Evolutionary conservation across 371 early-diverging fungal genomes (phyloP), one percentile per base, ranked within the genome.

Genomic region (Mortierella sp.): DNA sequence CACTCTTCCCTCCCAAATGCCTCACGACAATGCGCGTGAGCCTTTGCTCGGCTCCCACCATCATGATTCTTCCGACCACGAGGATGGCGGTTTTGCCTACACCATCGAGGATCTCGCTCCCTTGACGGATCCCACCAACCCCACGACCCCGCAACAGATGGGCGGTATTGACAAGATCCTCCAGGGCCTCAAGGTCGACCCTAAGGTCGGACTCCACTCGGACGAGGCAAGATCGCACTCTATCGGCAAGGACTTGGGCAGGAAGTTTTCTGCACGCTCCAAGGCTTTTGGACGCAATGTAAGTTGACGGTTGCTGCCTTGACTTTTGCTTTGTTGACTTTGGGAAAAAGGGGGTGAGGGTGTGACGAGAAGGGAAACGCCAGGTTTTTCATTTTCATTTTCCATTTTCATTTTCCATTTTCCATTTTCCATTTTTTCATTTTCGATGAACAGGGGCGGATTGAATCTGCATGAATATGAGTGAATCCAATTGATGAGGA

Each of bases 51-150:
- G 73, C 4, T 51, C 78, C 32, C 29, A 48, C n/a, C 56, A 71
- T 49, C 56, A 21, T 55, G 54, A 54, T 24, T 41, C 44, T 38
- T n/a, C 32, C 44, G 32, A 54, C 27, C 75, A 75, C 49, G 51
- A 78, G 43, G 68, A 48, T 7, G 54, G 74, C 38, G 63, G 60
- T 24, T 80, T 83, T 48, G 75, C 56, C 56, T 60, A 55, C 72
- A 75, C 84, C 0, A 32, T 77, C 58, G 70, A 71, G 18, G 77
- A 83, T 48, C 73, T 83, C 16, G 78, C 84, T 11, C 80, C 80
- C 5, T 79, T 96, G 72, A 88, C 95, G 38, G 96, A 96, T 82
- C 93, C 95, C 38, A 95, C 94, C 83, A 91, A 91, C 87, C 90
- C 90, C n/a, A 91, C 91, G 32, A 83, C 88, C 32, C 91, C 96